Evolutionary conservation across 129 eudicot genomes (phyloP).

Genomic region (Logfia minima): DNA sequence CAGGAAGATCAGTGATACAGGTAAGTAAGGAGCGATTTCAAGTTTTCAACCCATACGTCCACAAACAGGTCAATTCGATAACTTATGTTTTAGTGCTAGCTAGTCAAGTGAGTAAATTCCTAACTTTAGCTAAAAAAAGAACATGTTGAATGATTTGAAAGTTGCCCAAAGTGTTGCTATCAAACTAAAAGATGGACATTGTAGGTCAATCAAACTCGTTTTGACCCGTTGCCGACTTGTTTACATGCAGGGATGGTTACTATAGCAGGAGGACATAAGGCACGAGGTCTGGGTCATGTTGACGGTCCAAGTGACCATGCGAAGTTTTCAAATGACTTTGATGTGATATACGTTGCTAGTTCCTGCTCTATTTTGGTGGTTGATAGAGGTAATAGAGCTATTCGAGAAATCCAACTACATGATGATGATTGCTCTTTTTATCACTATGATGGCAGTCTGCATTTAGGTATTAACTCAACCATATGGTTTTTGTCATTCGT

Average conservation of each 20-base stretch:
- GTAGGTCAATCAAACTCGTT: not conserved
- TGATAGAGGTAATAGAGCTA: conserved; percentile 93
- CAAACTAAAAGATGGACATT: not conserved
- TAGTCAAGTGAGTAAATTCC: not conserved
- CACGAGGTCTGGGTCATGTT: conserved; percentile 68
- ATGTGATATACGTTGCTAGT: conserved; percentile 63
- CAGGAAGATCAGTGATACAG: conserved; percentile 77
- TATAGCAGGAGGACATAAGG: conserved; percentile 84
- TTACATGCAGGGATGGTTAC: conserved; percentile 82
- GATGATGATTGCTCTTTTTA: conserved; percentile 69
- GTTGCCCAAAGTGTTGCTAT: not conserved
- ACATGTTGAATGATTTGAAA: not conserved
- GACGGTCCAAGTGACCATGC: conserved; percentile 96
- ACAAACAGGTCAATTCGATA: not conserved
- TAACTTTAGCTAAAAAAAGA: not conserved
- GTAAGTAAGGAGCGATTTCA: conserved; percentile 29
- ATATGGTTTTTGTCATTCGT: not conserved
- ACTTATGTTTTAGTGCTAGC: not conserved
- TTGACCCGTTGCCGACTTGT: not conserved
- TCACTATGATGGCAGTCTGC: conserved; percentile 54
- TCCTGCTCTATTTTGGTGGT: conserved; percentile 80
- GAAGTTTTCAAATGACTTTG: conserved; percentile 83
- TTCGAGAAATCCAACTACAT: conserved; percentile 87
- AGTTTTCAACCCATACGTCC: not conserved
- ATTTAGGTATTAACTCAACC: conserved; percentile 51